Evolutionary conservation across 805 yeast species (phyloP), one percentile per base, ranked within the genome.

Genomic region (Saturnispora gosingensis): DNA sequence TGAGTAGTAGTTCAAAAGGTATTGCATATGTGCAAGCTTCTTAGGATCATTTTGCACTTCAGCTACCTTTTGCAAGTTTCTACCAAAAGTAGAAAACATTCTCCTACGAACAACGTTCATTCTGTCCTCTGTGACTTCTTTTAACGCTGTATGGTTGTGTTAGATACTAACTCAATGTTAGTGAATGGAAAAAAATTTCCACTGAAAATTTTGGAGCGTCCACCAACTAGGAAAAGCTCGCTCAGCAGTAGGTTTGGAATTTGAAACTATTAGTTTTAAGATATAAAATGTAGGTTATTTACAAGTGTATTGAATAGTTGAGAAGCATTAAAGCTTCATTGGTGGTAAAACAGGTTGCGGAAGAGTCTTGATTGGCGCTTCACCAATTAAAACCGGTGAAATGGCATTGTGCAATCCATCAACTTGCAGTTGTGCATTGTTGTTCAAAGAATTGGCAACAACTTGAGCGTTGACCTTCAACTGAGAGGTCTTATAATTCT

Each of bases 1-100:
- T 8, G 91, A 80, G 67, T 91, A 91, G 72, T 83, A 91, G 63
- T 88, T 81, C 45, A 79, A 67, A 58, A 90, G 73, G 56, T 72
- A 74, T 44, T 78, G 75, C 56, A 80, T 59, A 65, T 83, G 88
- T 53, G 57, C 55, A 36, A 63, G 53, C 45, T 59, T 64, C 32
- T 62, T 53, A 9, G 64, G 54, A 36, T 64, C 67, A 15, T 59
- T 22, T 40, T 52, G 15, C 49, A 25, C 5, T 25, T 27, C 25
- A 22, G 25, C 20, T 38, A 45, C 55, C 32, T 53, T 46, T 13
- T 50, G 53, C n/a, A 42, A 48, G 45, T 48, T 48, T 56, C 51
- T 52, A n/a, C 50, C 52, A 16, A 56, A 38, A 10, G 52, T 46
- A 6, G 59, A 54, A 39, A 57, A 48, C 49, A 56, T 34, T 52